Conservation (phyloP, 148 eudicot species). For the Rhododendron mucronatum region DNA sequence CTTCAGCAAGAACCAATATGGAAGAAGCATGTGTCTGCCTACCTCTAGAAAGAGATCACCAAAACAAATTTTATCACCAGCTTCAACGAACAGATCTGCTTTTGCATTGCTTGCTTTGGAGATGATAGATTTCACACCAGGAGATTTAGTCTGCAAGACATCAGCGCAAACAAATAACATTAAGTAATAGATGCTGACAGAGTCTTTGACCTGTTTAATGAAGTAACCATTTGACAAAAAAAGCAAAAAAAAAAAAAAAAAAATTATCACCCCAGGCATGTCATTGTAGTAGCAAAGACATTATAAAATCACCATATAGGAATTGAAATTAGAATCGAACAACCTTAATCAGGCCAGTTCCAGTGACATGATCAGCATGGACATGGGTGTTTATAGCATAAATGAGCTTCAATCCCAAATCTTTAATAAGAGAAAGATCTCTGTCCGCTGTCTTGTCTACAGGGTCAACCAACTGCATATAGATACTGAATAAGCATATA, state of each 20-base stretch:
- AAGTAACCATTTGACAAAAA: neutral
- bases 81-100: slow-evolving; percentile 74
- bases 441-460: slow-evolving; percentile 87
- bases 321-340: neutral
- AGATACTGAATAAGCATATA: slow-evolving; percentile 4
- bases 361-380: slow-evolving; percentile 98
- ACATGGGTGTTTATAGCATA: slow-evolving; percentile 97
- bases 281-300: neutral
- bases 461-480: slow-evolving; percentile 80
- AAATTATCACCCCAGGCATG: neutral
- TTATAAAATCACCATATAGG: neutral
- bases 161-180: slow-evolving; percentile 4
- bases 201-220: slow-evolving; percentile 4
- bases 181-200: neutral
- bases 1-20: neutral
- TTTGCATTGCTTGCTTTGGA: slow-evolving; percentile 85
- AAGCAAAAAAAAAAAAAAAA: slow-evolving; percentile 4
- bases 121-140: slow-evolving; percentile 77
- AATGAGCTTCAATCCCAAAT: slow-evolving; percentile 81
- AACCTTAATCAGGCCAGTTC: slow-evolving; percentile 88
- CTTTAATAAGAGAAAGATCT: slow-evolving; percentile 76
- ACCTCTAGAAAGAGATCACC: slow-evolving; percentile 89
- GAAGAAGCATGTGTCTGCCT: slow-evolving; percentile 14
- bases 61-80: slow-evolving; percentile 65
- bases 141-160: slow-evolving; percentile 59